phyloP scores from a whole-genome alignment of 2,329 filamentous ascomycete genomes.

The Penicillium expansum region DNA sequence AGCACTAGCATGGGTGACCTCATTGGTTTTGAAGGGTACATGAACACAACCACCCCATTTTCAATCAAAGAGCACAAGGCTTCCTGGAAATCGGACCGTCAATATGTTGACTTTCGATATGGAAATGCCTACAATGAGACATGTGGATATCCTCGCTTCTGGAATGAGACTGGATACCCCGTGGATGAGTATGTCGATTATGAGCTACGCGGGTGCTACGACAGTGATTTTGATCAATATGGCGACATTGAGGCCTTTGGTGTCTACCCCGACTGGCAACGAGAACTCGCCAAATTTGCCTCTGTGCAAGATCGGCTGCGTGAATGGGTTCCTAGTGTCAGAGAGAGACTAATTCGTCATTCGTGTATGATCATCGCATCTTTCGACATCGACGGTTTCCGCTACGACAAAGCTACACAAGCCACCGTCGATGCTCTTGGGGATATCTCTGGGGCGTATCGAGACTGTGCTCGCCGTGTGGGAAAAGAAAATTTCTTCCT shows the following conservation, averaged over 20 bases:
- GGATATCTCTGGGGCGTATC: constrained; percentile 56
- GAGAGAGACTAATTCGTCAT: constrained; percentile 57
- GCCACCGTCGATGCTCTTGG: constrained; percentile 61
- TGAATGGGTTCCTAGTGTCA: constrained; percentile 60
- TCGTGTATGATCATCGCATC: constrained; percentile 62
- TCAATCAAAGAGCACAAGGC: constrained; percentile 56
- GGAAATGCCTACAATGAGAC: constrained; percentile 54
- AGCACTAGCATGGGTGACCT: constrained; percentile 53
- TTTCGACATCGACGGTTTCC: constrained; percentile 65
- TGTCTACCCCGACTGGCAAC: constrained; percentile 61
- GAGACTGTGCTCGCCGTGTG: constrained; percentile 55
- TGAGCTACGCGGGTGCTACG: constrained; percentile 55
- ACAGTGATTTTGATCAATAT: constrained; percentile 65
- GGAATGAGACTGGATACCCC: constrained; percentile 56
- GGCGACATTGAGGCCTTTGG: constrained; percentile 64
- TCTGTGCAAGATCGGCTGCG: constrained; percentile 65
- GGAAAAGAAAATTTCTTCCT: constrained; percentile 65
- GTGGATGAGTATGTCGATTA: constrained; percentile 49
- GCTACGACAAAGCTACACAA: constrained; percentile 66
- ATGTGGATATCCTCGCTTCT: constrained; percentile 61
- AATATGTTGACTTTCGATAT: constrained; percentile 59
- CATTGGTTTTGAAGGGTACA: constrained; percentile 60
- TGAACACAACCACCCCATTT: constrained; percentile 60
- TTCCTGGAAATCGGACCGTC: constrained; percentile 53
- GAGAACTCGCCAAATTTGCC: constrained; percentile 64